A percentile compares a stretch with the other conserved stretches of the same genome.
phyloP scores from a whole-genome alignment of 768 basidiomycete species.

The Leccinum arenicola region DNA sequence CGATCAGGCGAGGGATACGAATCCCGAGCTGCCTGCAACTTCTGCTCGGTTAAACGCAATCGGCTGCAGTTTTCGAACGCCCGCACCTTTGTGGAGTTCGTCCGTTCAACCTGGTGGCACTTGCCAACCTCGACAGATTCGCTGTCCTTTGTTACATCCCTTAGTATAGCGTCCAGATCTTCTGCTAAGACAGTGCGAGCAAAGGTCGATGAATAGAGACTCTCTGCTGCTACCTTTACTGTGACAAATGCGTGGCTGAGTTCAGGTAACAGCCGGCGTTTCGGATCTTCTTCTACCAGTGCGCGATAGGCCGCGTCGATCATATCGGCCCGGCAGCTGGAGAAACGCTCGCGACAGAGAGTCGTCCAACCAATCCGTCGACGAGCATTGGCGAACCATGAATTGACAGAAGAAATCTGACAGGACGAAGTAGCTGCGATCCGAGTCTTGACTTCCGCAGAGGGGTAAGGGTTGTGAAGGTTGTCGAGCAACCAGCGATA shows the following conservation, averaged over 20 bases:
- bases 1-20: slow-evolving; percentile 19
- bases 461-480: slow-evolving; percentile 53
- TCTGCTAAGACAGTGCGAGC: slow-evolving; percentile 27
- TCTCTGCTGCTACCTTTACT: slow-evolving; percentile 32
- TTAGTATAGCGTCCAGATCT: slow-evolving; percentile 29
- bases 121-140: neutral
- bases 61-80: neutral
- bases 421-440: slow-evolving; percentile 20
- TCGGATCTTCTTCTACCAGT: slow-evolving; percentile 23
- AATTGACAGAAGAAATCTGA: slow-evolving; percentile 33
- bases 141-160: slow-evolving; percentile 24
- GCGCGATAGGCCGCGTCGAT: slow-evolving; percentile 29
- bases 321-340: slow-evolving; percentile 25
- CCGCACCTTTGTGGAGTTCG: slow-evolving; percentile 1
- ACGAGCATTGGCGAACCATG: slow-evolving; percentile 48
- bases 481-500: slow-evolving; percentile 47
- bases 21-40: neutral
- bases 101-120: neutral
- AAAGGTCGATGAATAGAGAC: slow-evolving; percentile 29
- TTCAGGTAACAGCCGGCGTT: slow-evolving; percentile 6
- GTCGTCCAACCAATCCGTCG: slow-evolving; percentile 54
- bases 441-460: slow-evolving; percentile 23
- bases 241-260: slow-evolving; percentile 26
- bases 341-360: slow-evolving; percentile 32
- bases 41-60: neutral